phyloP scores from a whole-genome alignment of 768 basidiomycete species.

The Saitozyma podzolica region DNA sequence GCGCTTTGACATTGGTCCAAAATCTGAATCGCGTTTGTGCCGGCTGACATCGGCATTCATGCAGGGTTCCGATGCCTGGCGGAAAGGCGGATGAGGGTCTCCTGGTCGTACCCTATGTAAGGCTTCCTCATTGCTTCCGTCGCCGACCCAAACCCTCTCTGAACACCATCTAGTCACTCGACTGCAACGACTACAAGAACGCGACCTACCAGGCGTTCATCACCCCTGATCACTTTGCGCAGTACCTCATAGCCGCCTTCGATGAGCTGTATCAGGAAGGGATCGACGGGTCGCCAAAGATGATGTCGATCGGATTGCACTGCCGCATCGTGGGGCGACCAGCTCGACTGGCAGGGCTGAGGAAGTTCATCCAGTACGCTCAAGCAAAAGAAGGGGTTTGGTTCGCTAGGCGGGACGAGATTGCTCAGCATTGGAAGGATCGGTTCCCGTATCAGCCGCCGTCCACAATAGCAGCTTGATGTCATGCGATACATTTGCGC shows the following conservation, averaged over 20 bases:
- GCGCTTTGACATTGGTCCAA: too few species aligned
- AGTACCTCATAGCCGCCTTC: constrained; percentile 35
- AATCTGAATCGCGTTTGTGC: too few species aligned
- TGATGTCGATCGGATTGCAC: constrained; percentile 44
- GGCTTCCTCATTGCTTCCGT: not conserved
- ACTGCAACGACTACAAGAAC: constrained; percentile 44
- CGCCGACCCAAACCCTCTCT: too few species aligned
- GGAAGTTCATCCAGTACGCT: constrained; percentile 38
- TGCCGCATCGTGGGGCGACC: constrained; percentile 37
- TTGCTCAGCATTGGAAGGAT: constrained; percentile 35
- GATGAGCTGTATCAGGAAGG: constrained; percentile 41
- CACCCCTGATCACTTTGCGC: constrained; percentile 30
- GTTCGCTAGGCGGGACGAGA: constrained; percentile 41
- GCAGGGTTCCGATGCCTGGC: constrained; percentile 18
- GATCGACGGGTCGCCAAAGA: constrained; percentile 26
- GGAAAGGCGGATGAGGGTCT: constrained; percentile 20
- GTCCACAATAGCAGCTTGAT: too few species aligned
- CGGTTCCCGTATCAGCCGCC: constrained; percentile 19
- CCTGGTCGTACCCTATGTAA: constrained; percentile 33
- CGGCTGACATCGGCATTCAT: too few species aligned
- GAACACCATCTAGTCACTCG: constrained; percentile 16
- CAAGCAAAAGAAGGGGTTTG: constrained; percentile 31
- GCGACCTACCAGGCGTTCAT: constrained; percentile 33
- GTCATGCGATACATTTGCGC: too few species aligned
- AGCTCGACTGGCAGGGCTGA: constrained; percentile 31